Base-by-base conservation (phyloP, 2,329 filamentous ascomycete species). In the Endoconidiophora laricicola region DNA sequence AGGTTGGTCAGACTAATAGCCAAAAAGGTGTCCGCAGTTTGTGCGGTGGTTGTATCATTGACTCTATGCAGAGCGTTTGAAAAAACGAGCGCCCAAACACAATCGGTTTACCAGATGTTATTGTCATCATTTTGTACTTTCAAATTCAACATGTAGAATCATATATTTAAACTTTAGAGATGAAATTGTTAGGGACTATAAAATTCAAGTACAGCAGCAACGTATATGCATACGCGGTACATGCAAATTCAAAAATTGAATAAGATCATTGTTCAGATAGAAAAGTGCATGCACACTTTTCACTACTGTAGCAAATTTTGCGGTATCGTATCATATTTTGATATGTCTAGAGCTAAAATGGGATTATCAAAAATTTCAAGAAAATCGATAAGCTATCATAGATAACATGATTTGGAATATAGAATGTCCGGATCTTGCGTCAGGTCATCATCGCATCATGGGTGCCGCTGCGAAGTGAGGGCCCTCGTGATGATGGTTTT, bases 401-500 rank as follows among this genome's bases (percentile, higher is more conserved):
- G 22, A 43, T 22, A 33, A 36, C 9, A 43, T 43, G 16, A 18
- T 16, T 45, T 45, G 22, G 23, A 33, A 38, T 43, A 44, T 24
- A 36, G 55, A 58, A 70, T 77, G 74, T 78, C 68, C 68, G 62
- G 55, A 68, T 53, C 69, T 76, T 76, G 73, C 69, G 69, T 76
- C 71, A 78, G 75, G 75, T 79, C 74, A 78, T 78, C 75, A 76
- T 59, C 75, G 72, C 69, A 74, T 78, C 75, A 77, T 78, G 75
- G 73, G 48, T 73, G 65, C 72, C 62, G 72, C 63, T 71, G 72
- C 72, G 22, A 52, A 44, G 43, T 38, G 40, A 41, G 48, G 74
- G 74, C 74, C 73, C 75, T 79, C 75, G 72, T 76, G 74, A 76
- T 70, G 66, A 79, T 78, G 75, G 75, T 79, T 78, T 79, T 79